phyloP scores from a whole-genome alignment of 108 stramenopile species.

The Cyclotella choctawhatcheeana region DNA sequence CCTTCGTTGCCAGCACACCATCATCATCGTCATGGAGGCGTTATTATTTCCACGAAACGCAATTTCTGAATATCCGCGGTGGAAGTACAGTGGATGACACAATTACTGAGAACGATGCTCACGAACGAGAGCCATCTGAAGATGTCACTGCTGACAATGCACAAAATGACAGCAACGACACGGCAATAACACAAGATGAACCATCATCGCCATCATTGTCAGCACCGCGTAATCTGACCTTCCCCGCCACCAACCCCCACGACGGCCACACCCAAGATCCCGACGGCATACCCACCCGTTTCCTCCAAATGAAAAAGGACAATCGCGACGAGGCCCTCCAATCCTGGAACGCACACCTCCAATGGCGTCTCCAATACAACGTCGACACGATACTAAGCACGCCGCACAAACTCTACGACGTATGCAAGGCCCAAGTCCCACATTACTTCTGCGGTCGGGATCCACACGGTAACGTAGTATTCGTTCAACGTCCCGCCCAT shows the following conservation, averaged over 20 bases:
- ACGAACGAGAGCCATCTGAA: no score
- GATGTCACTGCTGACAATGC: not conserved
- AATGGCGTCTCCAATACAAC: conserved; percentile 62
- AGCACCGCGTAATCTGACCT: conserved; percentile 30
- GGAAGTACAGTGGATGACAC: conserved; percentile 38
- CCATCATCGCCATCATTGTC: not conserved
- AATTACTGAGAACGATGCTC: no score
- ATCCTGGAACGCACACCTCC: conserved; percentile 55
- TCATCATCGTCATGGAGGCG: no score
- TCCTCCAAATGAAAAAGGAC: conserved; percentile 69
- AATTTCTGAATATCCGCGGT: not conserved
- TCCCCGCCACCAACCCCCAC: conserved; percentile 48
- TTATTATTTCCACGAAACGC: no score
- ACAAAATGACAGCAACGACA: not conserved
- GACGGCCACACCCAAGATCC: conserved; percentile 73
- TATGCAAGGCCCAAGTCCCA: conserved; percentile 66
- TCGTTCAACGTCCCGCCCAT: conserved; percentile 65
- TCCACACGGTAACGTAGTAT: conserved; percentile 58
- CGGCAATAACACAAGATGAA: not conserved
- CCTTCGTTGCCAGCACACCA: conserved; percentile 3
- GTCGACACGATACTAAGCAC: conserved; percentile 66
- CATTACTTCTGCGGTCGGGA: conserved; percentile 75
- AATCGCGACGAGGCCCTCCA: conserved; percentile 61
- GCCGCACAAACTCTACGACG: conserved; percentile 71
- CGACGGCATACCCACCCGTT: conserved; percentile 74